Evolutionary conservation across 306 rosid species (phyloP), one percentile per base, ranked within the genome.

Genomic region (Prunus salicina): DNA sequence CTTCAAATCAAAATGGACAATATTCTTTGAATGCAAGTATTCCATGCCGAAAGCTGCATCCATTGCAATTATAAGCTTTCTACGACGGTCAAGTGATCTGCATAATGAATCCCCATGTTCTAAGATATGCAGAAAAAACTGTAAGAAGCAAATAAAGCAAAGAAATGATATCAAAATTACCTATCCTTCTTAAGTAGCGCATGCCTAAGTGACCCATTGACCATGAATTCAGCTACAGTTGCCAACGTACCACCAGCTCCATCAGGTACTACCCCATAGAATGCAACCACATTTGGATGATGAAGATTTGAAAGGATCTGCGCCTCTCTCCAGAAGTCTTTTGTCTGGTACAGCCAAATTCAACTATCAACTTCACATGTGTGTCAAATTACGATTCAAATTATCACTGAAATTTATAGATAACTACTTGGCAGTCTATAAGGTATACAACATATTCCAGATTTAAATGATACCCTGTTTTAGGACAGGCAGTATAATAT

Each of bases 41-140:
- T 80, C 80, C 84, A 80, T 75, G 30, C 84, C 84, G 62, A 80
- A 80, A 61, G 84, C 80, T 19, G 84, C 84, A 75, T 80, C 84
- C 80, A 75, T 80, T 55, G 80, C 80, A 69, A 80, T 80, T 38
- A 75, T 63, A 69, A 80, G 84, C 80, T 80, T 80, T 63, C 70
- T 69, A 51, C 72, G 46, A 22, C 60, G 61, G 69, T 75, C 84
- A 69, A 80, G 80, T 27, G 63, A 69, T 52, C 84, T 75, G 76
- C 76, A 72, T 46, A 72, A 71, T 15, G 15, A 72, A 20, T 72
- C 27, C 43, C 61, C 64, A 66, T 28, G 45, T 53, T 70, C 52
- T 67, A 75, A 46, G 53, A 74, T 69, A 69, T 12, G 49, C 67
- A 78, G 61, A 73, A 73, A 57, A 50, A 60, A 72, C 63, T 3